Evolutionary conservation across 768 basidiomycete species (phyloP), one percentile per base, ranked within the genome.

Genomic region (Auricularia sp.): DNA sequence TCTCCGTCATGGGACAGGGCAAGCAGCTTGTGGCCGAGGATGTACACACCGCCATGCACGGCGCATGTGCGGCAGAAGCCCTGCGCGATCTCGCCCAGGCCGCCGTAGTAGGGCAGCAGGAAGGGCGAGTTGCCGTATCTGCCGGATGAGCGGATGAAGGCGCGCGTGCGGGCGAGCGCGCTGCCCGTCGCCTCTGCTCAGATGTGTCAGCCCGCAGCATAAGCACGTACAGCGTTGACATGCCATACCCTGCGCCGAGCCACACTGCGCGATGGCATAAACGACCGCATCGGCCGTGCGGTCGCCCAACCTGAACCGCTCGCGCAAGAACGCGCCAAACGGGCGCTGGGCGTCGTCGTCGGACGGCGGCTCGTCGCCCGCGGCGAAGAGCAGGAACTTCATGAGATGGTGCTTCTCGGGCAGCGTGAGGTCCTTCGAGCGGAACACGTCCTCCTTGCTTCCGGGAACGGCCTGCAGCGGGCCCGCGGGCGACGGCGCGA

Each of bases 101-200:
- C 92, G 18, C 96, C 96, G 72, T 97, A 98, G 69, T 97, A 93
- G 0, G 93, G 93, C n/a, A 98, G 80, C 16, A 98, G 83, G 77
- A 94, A 98, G 1, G 94, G 86, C 0, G 86, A 86, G n/a, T 75
- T 82, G 74, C 95, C 95, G 71, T 97, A 98, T 36, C 92, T 82
- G 2, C 95, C 94, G 18, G 85, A 76, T 0, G 94, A 92, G 61
- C 80, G 85, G 14, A 98, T 79, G 72, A 90, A 94, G 29, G 79
- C 76, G 6, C 86, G 84, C 11, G 94, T 76, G 6, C 94, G 86
- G n/a, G 75, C 73, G 7, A 98, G 75, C 1, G 89, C 84, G 1
- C 82, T 80, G 7, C 84, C 71, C 1, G 89, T 86, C 1, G 81
- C 76, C 62, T 97, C 95, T 93, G 70, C 14, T 51, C 39, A 29